phyloP scores from a whole-genome alignment of 2,329 filamentous ascomycete genomes.

The Fusarium protoensiforme region DNA sequence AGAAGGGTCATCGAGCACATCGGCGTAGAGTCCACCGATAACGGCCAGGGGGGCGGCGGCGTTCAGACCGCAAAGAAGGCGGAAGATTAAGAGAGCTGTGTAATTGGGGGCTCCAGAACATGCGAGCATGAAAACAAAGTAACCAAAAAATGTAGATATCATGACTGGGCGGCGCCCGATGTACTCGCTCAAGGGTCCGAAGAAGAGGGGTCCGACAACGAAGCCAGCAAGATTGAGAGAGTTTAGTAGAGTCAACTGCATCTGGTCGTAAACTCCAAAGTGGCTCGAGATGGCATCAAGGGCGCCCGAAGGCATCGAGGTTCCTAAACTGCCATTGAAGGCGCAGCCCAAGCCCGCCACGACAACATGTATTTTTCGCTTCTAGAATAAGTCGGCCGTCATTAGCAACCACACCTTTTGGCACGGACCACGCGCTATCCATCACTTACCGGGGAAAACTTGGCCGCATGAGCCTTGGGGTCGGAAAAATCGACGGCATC shows the following conservation, averaged over 20 bases:
- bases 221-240: conserved; percentile 51
- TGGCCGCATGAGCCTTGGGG: conserved; percentile 23
- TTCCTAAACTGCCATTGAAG: conserved; percentile 51
- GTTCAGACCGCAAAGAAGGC: conserved; percentile 48
- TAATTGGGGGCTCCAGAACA: conserved; percentile 57
- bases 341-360: conserved; percentile 50
- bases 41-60: conserved; percentile 49
- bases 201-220: conserved; percentile 48
- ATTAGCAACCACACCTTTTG: not conserved
- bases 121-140: conserved; percentile 47
- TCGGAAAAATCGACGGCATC: not conserved
- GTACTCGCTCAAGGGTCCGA: conserved; percentile 50
- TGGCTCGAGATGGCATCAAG: conserved; percentile 46
- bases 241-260: conserved; percentile 48
- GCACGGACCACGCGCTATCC: not conserved
- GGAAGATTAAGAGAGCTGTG: conserved; percentile 54
- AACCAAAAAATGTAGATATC: conserved; percentile 48
- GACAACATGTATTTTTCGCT: conserved; percentile 48
- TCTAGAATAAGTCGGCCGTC: conserved; percentile 1
- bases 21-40: conserved; percentile 48
- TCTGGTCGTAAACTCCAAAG: conserved; percentile 40
- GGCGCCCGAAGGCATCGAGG: conserved; percentile 50
- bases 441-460: conserved; percentile 43
- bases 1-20: conserved; percentile 47
- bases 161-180: conserved; percentile 48